Percentiles rank a stretch among this genome's conserved stretches.
Evolutionary conservation across 352 stramenopile species (phyloP).

Genomic region (Vaucheria bursata): DNA sequence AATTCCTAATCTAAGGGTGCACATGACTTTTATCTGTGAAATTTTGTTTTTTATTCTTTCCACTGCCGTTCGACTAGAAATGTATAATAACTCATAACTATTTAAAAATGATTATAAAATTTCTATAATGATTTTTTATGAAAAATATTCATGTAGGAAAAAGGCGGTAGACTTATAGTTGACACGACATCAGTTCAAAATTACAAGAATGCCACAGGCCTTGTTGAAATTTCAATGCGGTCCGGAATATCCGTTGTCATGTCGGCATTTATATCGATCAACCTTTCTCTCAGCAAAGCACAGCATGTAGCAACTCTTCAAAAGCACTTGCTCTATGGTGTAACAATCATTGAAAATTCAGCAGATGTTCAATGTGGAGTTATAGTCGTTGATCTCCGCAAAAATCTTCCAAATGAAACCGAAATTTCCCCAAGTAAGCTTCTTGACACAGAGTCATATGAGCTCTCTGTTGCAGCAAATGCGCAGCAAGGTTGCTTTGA

Average conservation of each 20-base stretch:
- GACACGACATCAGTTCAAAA: background rate
- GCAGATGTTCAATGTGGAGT: background rate
- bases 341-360: background rate
- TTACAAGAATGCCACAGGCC: background rate
- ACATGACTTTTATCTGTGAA: background rate
- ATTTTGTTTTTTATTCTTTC: background rate
- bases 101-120: background rate
- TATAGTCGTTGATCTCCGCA: background rate
- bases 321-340: background rate
- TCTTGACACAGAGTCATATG: no score
- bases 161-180: background rate
- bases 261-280: background rate
- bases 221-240: background rate
- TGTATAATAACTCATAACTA: background rate
- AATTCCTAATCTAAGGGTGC: background rate
- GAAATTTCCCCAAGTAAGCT: background rate
- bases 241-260: background rate
- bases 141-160: background rate
- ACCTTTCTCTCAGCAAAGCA: no score
- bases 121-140: background rate
- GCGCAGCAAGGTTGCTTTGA: no score
- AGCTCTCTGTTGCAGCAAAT: no score
- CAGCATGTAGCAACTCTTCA: background rate
- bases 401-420: background rate
- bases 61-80: background rate